Evolutionary conservation across 2,329 filamentous ascomycete species (phyloP).

Genomic region (Alternaria triticina): DNA sequence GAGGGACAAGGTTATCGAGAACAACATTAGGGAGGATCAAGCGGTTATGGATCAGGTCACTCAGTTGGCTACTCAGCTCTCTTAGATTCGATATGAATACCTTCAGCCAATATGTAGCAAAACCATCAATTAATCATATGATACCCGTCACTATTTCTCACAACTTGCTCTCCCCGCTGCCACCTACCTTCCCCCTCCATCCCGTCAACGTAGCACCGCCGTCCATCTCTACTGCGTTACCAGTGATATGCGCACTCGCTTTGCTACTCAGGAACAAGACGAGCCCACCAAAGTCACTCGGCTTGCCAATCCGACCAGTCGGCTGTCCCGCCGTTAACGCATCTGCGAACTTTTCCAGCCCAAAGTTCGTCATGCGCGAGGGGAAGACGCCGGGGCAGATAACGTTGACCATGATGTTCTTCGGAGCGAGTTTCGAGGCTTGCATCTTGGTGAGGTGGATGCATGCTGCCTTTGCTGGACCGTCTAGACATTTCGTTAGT

Average conservation of each 20-base stretch:
- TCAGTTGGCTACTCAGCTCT: constrained; percentile 27
- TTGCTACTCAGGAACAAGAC: constrained; percentile 53
- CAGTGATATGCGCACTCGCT: constrained; percentile 53
- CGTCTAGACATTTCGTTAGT: constrained; percentile 39
- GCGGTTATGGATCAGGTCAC: constrained; percentile 60
- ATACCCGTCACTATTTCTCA: constrained; percentile 7
- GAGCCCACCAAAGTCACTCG: constrained; percentile 56
- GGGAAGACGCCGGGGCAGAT: constrained; percentile 57
- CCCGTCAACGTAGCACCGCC: constrained; percentile 54
- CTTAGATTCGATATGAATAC: not conserved
- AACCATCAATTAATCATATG: not conserved
- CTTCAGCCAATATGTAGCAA: not conserved
- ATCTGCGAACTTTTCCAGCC: constrained; percentile 58
- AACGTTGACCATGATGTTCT: constrained; percentile 60
- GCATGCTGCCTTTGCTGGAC: constrained; percentile 60
- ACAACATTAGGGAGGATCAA: constrained; percentile 59
- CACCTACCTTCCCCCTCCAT: constrained; percentile 45
- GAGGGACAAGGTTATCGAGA: constrained; percentile 64
- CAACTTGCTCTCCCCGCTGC: constrained; percentile 32
- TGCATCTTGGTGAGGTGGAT: constrained; percentile 61
- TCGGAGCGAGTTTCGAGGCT: constrained; percentile 58
- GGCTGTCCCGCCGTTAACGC: constrained; percentile 55
- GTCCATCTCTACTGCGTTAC: constrained; percentile 57
- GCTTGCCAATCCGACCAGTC: constrained; percentile 55
- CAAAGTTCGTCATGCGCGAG: constrained; percentile 62